Evolutionary conservation across 2,329 filamentous ascomycete species (phyloP), one percentile per base, ranked within the genome.

Genomic region (Annulohypoxylon truncatum): DNA sequence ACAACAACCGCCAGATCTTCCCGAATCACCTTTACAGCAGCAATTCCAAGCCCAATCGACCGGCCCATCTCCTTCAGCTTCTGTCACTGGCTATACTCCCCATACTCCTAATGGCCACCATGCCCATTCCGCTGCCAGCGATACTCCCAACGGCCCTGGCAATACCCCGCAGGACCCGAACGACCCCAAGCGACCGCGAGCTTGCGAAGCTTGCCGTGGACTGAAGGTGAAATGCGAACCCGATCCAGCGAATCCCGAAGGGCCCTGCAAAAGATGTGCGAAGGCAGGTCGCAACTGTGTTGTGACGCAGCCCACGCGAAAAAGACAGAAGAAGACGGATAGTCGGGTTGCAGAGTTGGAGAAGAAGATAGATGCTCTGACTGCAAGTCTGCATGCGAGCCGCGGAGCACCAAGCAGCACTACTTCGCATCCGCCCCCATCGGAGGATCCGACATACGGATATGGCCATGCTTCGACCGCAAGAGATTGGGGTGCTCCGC

Each of bases 261-360:
- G 88, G 3, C 84, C 90, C 2, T 93, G 91, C 77, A 89, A 87
- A 77, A 87, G 94, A 69, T 97, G 94, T 77, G 86, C 87, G 53
- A 97, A 96, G 80, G 92, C 93, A 2, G 88, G 89, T n/a, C 84
- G 93, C 35, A 84, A 84, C 68, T 97, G 94, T 76, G 81, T 94
- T 40, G 90, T 94, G 67, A 96, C 93, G 0, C 87, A 89, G 68
- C 92, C 86, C 12, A 87, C 84, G 28, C 78, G 93, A 40, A 97
- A 96, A 80, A 85, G 94, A 46, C 92, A 95, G 82, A 97, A 95
- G 83, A 97, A 97, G 83, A 94, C 92, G 57, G 94, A 97, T 77
- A 95, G 89, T 70, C 86, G 93, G 54, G 94, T 97, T 10, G 91
- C 93, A 7, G 94, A 97, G 82, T 84, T 97, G 54, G 94, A 97